Conservation (phyloP, 23 red algal species). For the Porphyridium purpureum region DNA sequence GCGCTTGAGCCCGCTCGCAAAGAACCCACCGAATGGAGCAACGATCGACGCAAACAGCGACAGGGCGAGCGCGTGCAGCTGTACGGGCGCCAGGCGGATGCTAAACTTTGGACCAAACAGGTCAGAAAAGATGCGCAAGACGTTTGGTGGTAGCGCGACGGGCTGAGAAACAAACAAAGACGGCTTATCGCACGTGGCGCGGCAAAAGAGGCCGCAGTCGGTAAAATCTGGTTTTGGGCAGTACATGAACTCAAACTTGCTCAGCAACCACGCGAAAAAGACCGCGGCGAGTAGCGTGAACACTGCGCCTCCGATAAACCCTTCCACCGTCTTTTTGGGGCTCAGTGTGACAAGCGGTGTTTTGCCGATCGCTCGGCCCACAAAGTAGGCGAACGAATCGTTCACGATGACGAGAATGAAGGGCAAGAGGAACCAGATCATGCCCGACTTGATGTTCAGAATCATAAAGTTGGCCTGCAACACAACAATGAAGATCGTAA, state of each 20-base stretch:
- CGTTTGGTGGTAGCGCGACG: slow-evolving; percentile 11
- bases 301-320: slow-evolving; percentile 78
- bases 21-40: slow-evolving; percentile 95
- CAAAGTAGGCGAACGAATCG: slow-evolving; percentile 81
- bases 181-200: slow-evolving; percentile 28
- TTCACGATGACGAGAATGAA: slow-evolving; percentile 73
- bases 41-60: slow-evolving; percentile 65
- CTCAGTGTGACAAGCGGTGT: slow-evolving; percentile 48
- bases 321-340: slow-evolving; percentile 99
- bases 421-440: slow-evolving; percentile 95
- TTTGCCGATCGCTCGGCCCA: slow-evolving; percentile 68
- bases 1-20: slow-evolving; percentile 91
- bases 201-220: slow-evolving; percentile 60
- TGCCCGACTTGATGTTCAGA: slow-evolving; percentile 66
- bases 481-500: slow-evolving; percentile 70
- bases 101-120: background rate
- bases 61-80: slow-evolving; percentile 73
- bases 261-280: slow-evolving; percentile 44
- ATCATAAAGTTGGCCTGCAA: slow-evolving; percentile 92
- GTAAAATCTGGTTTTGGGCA: slow-evolving; percentile 91
- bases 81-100: slow-evolving; percentile 31
- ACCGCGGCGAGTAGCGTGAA: slow-evolving; percentile 69
- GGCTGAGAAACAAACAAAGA: slow-evolving; percentile 17
- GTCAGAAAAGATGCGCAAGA: slow-evolving; percentile 6
- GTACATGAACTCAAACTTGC: slow-evolving; percentile 35